Evolutionary conservation across 495 filamentous ascomycete genomes (phyloP).

Genomic region (Penicillium pancosmium): DNA sequence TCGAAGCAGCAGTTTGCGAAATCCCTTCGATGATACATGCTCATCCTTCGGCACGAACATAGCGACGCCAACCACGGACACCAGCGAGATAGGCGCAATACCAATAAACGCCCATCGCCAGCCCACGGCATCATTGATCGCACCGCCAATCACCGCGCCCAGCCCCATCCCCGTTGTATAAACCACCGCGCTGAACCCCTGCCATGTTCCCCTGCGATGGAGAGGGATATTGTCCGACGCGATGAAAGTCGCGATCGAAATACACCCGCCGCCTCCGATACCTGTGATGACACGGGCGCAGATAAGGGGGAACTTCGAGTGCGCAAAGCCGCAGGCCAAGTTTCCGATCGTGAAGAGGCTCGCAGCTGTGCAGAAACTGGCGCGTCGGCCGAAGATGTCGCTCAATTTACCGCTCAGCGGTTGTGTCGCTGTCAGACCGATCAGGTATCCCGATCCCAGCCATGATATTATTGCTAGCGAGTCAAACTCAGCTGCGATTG

Average conservation of each 20-base stretch:
- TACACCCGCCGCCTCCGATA: slow-evolving; percentile 22
- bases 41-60: slow-evolving; percentile 12
- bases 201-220: slow-evolving; percentile 16
- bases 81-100: slow-evolving; percentile 17
- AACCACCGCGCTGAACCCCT: slow-evolving; percentile 13
- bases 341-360: slow-evolving; percentile 21
- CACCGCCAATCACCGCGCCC: slow-evolving; percentile 17
- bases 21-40: background rate
- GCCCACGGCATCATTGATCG: slow-evolving; percentile 14
- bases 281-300: slow-evolving; percentile 16
- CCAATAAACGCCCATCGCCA: slow-evolving; percentile 25
- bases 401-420: slow-evolving; percentile 23
- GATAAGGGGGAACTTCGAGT: slow-evolving; percentile 11
- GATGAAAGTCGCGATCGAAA: slow-evolving; percentile 21
- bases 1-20: slow-evolving; percentile 10
- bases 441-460: slow-evolving; percentile 21
- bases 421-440: slow-evolving; percentile 21
- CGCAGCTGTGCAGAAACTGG: slow-evolving; percentile 14
- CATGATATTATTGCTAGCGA: slow-evolving; percentile 22
- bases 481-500: slow-evolving; percentile 18
- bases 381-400: slow-evolving; percentile 23
- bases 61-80: slow-evolving; percentile 10
- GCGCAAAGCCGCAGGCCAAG: slow-evolving; percentile 14
- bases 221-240: slow-evolving; percentile 20
- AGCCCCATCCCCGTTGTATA: slow-evolving; percentile 20